These are phyloP conservation scores for Jacaranda mimosifolia DNA, from an alignment of 257 asterid species.

Conservation along the genomic window DNA sequence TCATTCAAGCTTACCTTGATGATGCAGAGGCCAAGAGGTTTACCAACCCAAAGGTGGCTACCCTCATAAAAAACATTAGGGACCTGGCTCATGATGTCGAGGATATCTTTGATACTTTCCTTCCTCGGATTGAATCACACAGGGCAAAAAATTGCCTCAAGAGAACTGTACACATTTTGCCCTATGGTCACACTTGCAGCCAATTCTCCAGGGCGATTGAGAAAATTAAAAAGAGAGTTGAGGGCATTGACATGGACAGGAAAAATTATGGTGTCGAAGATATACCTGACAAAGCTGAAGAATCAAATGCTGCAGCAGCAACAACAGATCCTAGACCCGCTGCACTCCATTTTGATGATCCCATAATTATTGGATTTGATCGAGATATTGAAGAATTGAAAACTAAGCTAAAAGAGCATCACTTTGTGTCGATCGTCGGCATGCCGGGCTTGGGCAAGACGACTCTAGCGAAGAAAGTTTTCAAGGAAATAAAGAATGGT, in stretches of 20 bases:
- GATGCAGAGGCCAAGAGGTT: constrained; percentile 11
- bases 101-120: constrained; percentile 18
- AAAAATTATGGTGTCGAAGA: background rate
- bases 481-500: background rate
- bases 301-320: background rate
- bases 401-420: background rate
- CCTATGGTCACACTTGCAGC: background rate
- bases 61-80: background rate
- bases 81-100: constrained; percentile 37
- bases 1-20: constrained; percentile 12
- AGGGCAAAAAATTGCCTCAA: background rate
- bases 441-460: constrained; percentile 29
- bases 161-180: background rate
- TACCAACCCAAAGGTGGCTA: background rate
- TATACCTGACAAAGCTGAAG: background rate
- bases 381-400: background rate
- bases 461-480: constrained; percentile 18
- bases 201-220: background rate
- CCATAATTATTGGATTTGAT: background rate
- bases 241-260: background rate
- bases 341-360: constrained; percentile 12
- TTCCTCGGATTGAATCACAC: constrained; percentile 4
- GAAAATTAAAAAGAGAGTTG: constrained; percentile 17
- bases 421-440: constrained; percentile 7
- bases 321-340: background rate